phyloP scores from a whole-genome alignment of 352 stramenopile species.

The Phytophthora constricta region DNA sequence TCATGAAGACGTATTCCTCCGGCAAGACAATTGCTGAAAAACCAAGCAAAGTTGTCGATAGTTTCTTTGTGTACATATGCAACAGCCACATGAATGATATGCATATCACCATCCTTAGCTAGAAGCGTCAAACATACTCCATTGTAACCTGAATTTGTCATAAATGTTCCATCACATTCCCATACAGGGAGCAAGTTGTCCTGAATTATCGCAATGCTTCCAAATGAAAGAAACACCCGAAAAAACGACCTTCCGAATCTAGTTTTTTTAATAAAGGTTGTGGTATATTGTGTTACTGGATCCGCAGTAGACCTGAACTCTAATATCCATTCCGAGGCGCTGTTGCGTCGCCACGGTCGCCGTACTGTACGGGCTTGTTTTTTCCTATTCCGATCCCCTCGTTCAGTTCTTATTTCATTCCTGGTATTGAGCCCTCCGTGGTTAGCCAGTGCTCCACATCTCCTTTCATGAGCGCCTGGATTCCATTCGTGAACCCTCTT shows the following conservation, averaged over 20 bases:
- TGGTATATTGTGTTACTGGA: no score
- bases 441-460: background rate
- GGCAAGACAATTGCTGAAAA: slow-evolving; percentile 14
- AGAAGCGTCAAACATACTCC: slow-evolving; percentile 5
- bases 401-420: no score
- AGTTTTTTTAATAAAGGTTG: no score
- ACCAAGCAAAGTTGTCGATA: slow-evolving; percentile 15
- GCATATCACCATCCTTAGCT: slow-evolving; percentile 15
- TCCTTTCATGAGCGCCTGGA: background rate
- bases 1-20: slow-evolving; percentile 4
- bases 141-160: slow-evolving; percentile 15
- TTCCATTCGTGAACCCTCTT: background rate
- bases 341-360: no score
- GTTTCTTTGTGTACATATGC: slow-evolving; percentile 5
- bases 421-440: background rate
- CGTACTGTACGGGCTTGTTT: no score
- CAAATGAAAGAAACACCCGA: no score
- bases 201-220: no score
- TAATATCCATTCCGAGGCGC: no score
- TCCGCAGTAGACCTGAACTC: no score
- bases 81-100: slow-evolving; percentile 5
- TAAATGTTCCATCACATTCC: slow-evolving; percentile 20
- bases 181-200: no score
- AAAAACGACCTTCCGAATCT: no score
- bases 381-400: no score